Percentiles rank a stretch among this genome's conserved stretches.
These are phyloP conservation scores for Wickerhamiella qilinensis DNA, from an alignment of 805 yeast genomes.

Conservation along the genomic window DNA sequence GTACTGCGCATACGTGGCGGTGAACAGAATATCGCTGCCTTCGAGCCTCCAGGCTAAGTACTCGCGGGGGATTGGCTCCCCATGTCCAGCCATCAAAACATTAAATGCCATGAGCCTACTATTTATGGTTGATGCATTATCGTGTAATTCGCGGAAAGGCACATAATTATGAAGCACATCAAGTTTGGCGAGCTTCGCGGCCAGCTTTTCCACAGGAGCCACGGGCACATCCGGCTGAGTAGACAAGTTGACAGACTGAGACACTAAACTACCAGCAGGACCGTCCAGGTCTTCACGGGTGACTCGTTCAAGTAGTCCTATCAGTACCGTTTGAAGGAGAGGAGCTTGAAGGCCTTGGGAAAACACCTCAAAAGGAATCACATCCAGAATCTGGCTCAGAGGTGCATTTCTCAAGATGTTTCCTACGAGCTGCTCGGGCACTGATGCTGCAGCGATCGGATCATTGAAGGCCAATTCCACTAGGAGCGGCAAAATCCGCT, in stretches of 20 bases:
- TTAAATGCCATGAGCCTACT: conserved; percentile 14
- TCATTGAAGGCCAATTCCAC: conserved; percentile 3
- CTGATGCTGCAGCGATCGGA: conserved; percentile 4
- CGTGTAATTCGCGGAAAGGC: conserved; percentile 10
- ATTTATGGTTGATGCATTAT: conserved; percentile 7
- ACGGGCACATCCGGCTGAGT: conserved; percentile 6
- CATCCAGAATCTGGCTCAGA: conserved; percentile 7
- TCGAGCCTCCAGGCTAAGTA: not conserved
- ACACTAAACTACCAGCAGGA: conserved; percentile 2
- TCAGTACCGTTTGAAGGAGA: conserved; percentile 8
- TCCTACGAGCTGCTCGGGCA: conserved; percentile 8
- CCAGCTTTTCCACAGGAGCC: conserved; percentile 4
- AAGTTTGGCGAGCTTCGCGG: conserved; percentile 1
- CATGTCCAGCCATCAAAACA: conserved; percentile 4
- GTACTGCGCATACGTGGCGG: not conserved
- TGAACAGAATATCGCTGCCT: not conserved
- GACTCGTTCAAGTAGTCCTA: conserved; percentile 3
- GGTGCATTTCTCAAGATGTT: conserved; percentile 6
- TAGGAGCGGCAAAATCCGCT: conserved; percentile 7
- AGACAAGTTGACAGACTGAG: conserved; percentile 6
- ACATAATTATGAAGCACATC: not conserved
- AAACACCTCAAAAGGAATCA: conserved; percentile 4
- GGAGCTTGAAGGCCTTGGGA: conserved; percentile 6
- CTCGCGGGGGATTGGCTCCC: not conserved
- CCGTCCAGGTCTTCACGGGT: not conserved